Evolutionary conservation across 148 eudicot species (phyloP).

Genomic region (Spergularia marina): DNA sequence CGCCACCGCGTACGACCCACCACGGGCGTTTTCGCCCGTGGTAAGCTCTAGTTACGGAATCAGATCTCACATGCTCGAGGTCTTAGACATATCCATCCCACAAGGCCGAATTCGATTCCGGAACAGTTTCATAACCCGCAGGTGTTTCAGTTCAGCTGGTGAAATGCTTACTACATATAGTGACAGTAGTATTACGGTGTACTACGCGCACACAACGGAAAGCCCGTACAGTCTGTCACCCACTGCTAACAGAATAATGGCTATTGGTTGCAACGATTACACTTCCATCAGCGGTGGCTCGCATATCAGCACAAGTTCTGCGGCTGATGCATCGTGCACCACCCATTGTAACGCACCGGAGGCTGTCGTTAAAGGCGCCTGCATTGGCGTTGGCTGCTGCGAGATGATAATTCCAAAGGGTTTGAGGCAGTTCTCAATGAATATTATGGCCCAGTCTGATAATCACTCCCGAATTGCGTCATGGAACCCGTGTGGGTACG

Average conservation of each 20-base stretch:
- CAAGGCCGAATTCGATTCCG: neutral
- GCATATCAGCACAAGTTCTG: neutral
- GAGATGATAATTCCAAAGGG: conserved; percentile 34
- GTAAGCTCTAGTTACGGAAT: neutral
- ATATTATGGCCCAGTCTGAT: neutral
- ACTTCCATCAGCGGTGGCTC: conserved; percentile 2
- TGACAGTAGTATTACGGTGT: neutral
- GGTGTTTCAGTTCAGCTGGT: too few species aligned
- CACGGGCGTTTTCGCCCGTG: conserved; percentile 1
- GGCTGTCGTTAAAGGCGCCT: conserved; percentile 33
- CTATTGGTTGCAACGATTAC: conserved; percentile 52
- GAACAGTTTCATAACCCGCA: too few species aligned
- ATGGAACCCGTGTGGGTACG: conserved; percentile 40
- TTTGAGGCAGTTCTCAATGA: neutral
- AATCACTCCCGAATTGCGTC: conserved; percentile 27
- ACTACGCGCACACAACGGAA: neutral
- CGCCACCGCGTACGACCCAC: neutral
- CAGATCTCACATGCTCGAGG: neutral
- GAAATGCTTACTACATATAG: too few species aligned
- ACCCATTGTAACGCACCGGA: conserved; percentile 25
- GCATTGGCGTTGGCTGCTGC: conserved; percentile 29
- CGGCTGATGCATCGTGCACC: conserved; percentile 6
- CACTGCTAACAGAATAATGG: conserved; percentile 28
- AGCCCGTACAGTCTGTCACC: conserved; percentile 41
- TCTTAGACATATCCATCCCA: conserved; percentile 28